phyloP scores from a whole-genome alignment of 2,329 filamentous ascomycete species.

The Chrysoporthe puriensis region DNA sequence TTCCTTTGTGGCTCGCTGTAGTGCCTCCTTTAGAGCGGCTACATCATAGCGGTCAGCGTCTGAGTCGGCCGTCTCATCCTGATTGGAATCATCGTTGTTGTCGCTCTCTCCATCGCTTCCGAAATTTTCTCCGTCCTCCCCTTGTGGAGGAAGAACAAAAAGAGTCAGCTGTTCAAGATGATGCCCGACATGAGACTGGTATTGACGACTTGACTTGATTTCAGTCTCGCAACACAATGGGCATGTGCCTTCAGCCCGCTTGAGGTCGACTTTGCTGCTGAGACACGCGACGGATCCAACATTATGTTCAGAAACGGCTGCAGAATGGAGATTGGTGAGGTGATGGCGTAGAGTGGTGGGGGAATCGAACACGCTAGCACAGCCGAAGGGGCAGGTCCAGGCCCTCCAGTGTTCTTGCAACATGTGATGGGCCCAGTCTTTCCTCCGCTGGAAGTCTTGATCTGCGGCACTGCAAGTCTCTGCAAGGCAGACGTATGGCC shows the following conservation, averaged over 20 bases:
- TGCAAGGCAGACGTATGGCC: not conserved
- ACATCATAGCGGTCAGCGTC: not conserved
- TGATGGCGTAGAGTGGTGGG: not conserved
- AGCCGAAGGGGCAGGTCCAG: slow-evolving; percentile 6
- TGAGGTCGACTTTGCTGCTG: slow-evolving; percentile 2
- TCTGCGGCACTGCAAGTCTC: not conserved
- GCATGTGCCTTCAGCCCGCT: not conserved
- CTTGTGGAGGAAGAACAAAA: not conserved
- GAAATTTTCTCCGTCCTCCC: not conserved
- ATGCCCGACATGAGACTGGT: slow-evolving; percentile 8
- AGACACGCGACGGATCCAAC: not conserved
- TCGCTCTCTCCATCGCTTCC: not conserved
- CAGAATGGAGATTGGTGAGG: not conserved
- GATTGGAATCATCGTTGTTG: not conserved
- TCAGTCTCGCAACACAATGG: not conserved
- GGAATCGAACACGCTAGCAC: not conserved
- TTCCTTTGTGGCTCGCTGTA: too few species aligned
- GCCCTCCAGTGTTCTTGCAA: slow-evolving; percentile 12
- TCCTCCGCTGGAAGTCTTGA: slow-evolving; percentile 1
- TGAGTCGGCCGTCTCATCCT: not conserved
- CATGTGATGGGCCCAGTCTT: slow-evolving; percentile 13
- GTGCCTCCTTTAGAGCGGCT: too few species aligned
- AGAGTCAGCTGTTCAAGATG: slow-evolving; percentile 13
- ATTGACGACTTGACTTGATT: slow-evolving; percentile 8
- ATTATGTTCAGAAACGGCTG: not conserved